A percentile compares a stretch with the other conserved stretches of the same genome.
Conservation (phyloP, 768 basidiomycete species). For the Crassisporium funariophilum region DNA sequence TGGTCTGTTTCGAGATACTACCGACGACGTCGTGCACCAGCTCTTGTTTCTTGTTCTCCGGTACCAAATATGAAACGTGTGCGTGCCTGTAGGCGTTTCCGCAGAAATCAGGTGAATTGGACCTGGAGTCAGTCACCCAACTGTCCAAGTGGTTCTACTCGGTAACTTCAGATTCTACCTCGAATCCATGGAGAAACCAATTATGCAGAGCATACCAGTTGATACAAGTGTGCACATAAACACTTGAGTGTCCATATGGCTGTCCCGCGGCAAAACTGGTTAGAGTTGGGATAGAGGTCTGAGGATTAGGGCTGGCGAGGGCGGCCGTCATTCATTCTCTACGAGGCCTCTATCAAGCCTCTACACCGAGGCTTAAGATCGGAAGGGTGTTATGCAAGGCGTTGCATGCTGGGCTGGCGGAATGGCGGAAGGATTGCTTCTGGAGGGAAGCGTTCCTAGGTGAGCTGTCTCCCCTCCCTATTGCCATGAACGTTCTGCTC, state of each 20-base stretch:
- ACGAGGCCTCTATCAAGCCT: too few relatives aligned
- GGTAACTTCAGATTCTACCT: slow-evolving; percentile 60
- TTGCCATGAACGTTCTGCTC: slow-evolving; percentile 10
- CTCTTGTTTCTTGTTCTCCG: slow-evolving; percentile 5
- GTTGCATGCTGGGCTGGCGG: slow-evolving; percentile 78
- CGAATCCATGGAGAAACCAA: slow-evolving; percentile 81
- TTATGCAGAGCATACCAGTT: slow-evolving; percentile 47
- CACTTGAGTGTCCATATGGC: slow-evolving; percentile 62
- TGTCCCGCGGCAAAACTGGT: slow-evolving; percentile 78
- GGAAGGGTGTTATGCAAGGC: slow-evolving; percentile 70
- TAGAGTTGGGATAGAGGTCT: slow-evolving; percentile 78
- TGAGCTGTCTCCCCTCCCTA: slow-evolving; percentile 34
- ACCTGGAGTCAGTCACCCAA: slow-evolving; percentile 63
- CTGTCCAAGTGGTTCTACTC: slow-evolving; percentile 59
- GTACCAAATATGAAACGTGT: slow-evolving; percentile 25
- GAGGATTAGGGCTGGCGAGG: slow-evolving; percentile 67
- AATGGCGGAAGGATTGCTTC: slow-evolving; percentile 62
- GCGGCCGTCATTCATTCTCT: slow-evolving; percentile 61
- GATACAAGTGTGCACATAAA: slow-evolving; percentile 53
- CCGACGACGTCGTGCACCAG: slow-evolving; percentile 7
- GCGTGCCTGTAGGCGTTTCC: slow-evolving; percentile 76
- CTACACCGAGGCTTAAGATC: slow-evolving; percentile 75
- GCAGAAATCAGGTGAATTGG: slow-evolving; percentile 73
- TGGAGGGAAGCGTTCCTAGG: slow-evolving; percentile 76
- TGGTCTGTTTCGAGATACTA: too few relatives aligned